Base-by-base conservation (phyloP, 208 protist species). In the Wallacemonas sp. region DNA sequence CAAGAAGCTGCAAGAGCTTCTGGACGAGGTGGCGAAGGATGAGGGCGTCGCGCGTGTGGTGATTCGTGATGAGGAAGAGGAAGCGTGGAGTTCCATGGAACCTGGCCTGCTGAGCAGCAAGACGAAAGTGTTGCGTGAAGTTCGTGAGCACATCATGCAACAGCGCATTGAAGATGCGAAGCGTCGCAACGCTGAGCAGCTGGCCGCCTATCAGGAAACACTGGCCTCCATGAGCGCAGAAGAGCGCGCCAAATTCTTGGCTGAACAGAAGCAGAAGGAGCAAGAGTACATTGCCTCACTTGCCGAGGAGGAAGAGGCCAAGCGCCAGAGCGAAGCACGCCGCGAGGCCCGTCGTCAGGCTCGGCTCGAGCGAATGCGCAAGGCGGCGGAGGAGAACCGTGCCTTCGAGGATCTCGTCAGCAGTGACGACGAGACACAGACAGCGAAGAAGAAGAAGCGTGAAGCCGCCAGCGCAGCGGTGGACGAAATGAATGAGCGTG, bases 171-270 rank as follows among this genome's bases (percentile, higher is more conserved):
- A 78, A 34, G 82, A 85, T 69, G 70, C 82, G 27, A 69, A 68
- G 41, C 82, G 76, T 13, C 67, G 70, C 33, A 76, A 78, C 24
- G 76, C 58, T 13, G 68, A 68, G 38, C 71, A 85, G 57, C 63
- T 68, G 4, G 78, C 74, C 1, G 82, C 82, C 34, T 89, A 85
- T 22, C 63, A 77, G 26, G 76, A 70, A 45, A 77, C 66, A 38
- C 78, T 89, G 59, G 57, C 58, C 13, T 42, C 70, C 36, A 70
- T 84, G 68, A 41, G 70, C 1, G 57, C 63, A 34, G 82, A 71
- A 63, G 78, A 85, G 58, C 78, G 79, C 6, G 71, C 73, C 13
- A 72, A 60, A n/a, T 84, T 89, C 38, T 38, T 85, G 33, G 63
- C 58, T 17, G 76, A 67, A 30, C 75, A 82, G 58, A 72, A 71